phyloP scores from a whole-genome alignment of 768 basidiomycete species.

The Naematelia aurantialba region DNA sequence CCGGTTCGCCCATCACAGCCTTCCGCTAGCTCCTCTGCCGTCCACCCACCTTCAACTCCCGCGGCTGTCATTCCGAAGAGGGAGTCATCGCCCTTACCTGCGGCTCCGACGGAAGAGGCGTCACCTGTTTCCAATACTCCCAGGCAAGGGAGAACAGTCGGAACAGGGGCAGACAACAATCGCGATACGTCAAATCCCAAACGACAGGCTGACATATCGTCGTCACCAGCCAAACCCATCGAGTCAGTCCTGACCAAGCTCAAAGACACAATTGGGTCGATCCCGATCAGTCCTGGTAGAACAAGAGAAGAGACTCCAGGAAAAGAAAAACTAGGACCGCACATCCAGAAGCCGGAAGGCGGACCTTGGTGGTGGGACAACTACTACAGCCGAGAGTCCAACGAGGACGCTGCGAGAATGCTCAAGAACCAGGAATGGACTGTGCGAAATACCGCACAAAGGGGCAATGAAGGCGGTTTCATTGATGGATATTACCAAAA shows the following conservation, averaged over 20 bases:
- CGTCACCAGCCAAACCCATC: not conserved
- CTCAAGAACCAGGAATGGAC: constrained; percentile 86
- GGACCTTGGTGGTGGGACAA: constrained; percentile 50
- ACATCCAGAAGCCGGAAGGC: constrained; percentile 48
- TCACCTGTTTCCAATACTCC: too few relatives aligned
- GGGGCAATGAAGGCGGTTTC: constrained; percentile 68
- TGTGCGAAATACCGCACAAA: constrained; percentile 70
- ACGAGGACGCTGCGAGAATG: constrained; percentile 67
- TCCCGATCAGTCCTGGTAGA: constrained; percentile 24
- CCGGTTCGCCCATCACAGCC: not conserved
- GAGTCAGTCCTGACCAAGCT: not conserved
- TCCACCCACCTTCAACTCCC: not conserved
- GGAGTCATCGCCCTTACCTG: not conserved
- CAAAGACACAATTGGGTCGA: not conserved
- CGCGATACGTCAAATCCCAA: not conserved
- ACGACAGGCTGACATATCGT: not conserved
- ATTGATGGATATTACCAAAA: constrained; percentile 75
- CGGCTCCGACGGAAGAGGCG: too few relatives aligned
- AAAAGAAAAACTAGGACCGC: constrained; percentile 15
- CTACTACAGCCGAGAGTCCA: constrained; percentile 70
- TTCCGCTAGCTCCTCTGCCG: not conserved
- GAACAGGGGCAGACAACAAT: too few relatives aligned
- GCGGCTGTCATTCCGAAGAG: not conserved
- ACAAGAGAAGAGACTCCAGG: constrained; percentile 10
- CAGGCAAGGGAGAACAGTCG: too few relatives aligned